A percentile compares a stretch with the other conserved stretches of the same genome.
Evolutionary conservation across 1,284 basidiomycete genomes (phyloP).

Genomic region (Moesziomyces globuligerus): DNA sequence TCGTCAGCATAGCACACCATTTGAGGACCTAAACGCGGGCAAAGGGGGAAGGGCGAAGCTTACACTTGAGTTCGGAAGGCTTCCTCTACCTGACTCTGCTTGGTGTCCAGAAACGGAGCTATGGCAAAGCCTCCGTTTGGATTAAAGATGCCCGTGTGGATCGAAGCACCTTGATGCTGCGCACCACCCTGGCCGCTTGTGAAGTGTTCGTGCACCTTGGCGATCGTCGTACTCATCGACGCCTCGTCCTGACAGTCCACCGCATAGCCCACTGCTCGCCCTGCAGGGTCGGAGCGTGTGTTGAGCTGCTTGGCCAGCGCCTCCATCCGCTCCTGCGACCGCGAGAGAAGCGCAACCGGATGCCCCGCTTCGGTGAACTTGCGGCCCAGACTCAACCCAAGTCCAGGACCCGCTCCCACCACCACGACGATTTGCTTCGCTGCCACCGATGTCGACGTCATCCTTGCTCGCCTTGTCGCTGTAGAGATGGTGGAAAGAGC

Average conservation of each 20-base stretch:
- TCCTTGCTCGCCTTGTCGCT: neutral
- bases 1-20: neutral
- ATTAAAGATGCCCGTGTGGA: slow-evolving; percentile 46
- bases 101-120: slow-evolving; percentile 32
- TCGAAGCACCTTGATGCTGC: slow-evolving; percentile 28
- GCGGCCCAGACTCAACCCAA: slow-evolving; percentile 36
- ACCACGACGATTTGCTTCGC: slow-evolving; percentile 45
- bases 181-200: slow-evolving; percentile 20
- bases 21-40: no score
- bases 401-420: slow-evolving; percentile 32
- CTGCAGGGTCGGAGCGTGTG: slow-evolving; percentile 8
- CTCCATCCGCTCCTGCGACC: slow-evolving; percentile 33
- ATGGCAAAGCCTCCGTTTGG: slow-evolving; percentile 41
- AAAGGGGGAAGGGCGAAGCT: neutral
- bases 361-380: slow-evolving; percentile 41
- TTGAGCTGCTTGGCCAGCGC: slow-evolving; percentile 40
- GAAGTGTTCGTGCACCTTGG: slow-evolving; percentile 31
- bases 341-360: slow-evolving; percentile 45
- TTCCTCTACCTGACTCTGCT: slow-evolving; percentile 39
- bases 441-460: slow-evolving; percentile 13
- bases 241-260: slow-evolving; percentile 37
- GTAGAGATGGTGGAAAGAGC: neutral
- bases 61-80: slow-evolving; percentile 44
- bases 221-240: slow-evolving; percentile 21
- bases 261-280: slow-evolving; percentile 29